A percentile compares a stretch with the other conserved stretches of the same genome.
These are phyloP conservation scores for Coniochaeta hoffmannii DNA, from an alignment of 2,329 filamentous ascomycete species.

Conservation along the genomic window DNA sequence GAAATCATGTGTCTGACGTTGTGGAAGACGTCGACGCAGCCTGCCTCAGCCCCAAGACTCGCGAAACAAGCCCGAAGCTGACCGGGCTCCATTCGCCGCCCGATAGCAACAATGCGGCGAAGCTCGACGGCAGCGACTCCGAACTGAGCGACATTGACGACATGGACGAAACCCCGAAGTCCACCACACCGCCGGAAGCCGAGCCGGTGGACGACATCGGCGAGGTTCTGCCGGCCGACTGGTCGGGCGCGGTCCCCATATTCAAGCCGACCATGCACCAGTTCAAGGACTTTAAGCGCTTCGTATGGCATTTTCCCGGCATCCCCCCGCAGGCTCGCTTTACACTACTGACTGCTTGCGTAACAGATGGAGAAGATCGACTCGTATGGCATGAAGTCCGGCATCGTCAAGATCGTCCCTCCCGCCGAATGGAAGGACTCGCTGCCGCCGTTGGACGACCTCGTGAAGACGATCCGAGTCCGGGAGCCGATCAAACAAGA, in stretches of 20 bases:
- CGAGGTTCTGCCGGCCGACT: conserved; percentile 78
- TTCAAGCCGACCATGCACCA: conserved; percentile 95
- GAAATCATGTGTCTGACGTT: conserved; percentile 19
- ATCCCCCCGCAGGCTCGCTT: background rate
- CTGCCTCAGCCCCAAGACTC: conserved; percentile 7
- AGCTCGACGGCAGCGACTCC: conserved; percentile 54
- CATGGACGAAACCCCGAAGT: conserved; percentile 26
- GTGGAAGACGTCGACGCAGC: conserved; percentile 10
- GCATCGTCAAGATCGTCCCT: conserved; percentile 92
- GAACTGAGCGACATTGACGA: conserved; percentile 61
- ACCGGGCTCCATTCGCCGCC: conserved; percentile 55
- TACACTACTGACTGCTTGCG: background rate
- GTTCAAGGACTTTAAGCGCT: conserved; percentile 88
- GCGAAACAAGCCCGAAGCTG: conserved; percentile 27
- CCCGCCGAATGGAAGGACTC: conserved; percentile 87
- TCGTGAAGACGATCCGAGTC: conserved; percentile 85
- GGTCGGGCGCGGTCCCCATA: conserved; percentile 84
- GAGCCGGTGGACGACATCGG: conserved; percentile 51
- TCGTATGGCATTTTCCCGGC: conserved; percentile 52
- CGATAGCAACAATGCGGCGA: conserved; percentile 53
- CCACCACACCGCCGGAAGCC: conserved; percentile 10
- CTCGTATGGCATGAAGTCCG: conserved; percentile 92
- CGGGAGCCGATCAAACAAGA: conserved; percentile 98
- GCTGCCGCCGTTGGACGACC: conserved; percentile 71
- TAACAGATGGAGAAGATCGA: conserved; percentile 72